Evolutionary conservation across 306 rosid genomes (phyloP).

Genomic region (Albizia julibrissin): DNA sequence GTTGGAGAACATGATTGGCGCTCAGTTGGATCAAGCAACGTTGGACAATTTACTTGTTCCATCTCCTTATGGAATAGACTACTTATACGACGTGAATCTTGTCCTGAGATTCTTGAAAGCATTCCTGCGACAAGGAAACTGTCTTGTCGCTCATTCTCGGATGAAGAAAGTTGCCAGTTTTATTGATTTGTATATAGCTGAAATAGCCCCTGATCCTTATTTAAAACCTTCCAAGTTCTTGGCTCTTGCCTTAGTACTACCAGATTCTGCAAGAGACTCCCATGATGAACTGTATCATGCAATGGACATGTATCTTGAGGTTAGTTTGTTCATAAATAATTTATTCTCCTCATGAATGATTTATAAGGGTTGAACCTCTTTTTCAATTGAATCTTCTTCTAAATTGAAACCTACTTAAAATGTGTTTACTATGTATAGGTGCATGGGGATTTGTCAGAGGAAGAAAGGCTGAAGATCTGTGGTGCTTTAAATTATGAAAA

Average conservation of each 20-base stretch:
- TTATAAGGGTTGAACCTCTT: background rate
- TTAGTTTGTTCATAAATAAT: background rate
- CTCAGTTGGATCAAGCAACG: conserved; percentile 67
- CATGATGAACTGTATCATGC: conserved; percentile 79
- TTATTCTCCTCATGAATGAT: background rate
- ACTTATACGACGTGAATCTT: conserved; percentile 84
- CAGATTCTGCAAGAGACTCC: conserved; percentile 83
- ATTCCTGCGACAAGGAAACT: conserved; percentile 45
- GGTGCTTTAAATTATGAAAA: conserved; percentile 67
- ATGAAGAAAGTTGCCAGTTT: conserved; percentile 67
- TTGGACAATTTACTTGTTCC: conserved; percentile 91
- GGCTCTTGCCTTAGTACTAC: conserved; percentile 63
- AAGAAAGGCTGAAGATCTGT: conserved; percentile 76
- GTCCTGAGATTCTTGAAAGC: conserved; percentile 75
- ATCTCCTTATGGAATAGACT: conserved; percentile 64
- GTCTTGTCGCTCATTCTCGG: conserved; percentile 35
- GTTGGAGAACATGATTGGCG: conserved; percentile 66
- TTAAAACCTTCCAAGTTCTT: conserved; percentile 74
- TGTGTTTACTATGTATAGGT: conserved; percentile 51
- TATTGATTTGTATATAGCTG: conserved; percentile 82
- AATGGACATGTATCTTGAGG: conserved; percentile 81
- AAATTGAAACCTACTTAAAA: background rate
- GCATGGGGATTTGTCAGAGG: conserved; percentile 72
- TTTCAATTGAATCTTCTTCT: background rate
- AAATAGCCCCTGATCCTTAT: conserved; percentile 96